Evolutionary conservation across 2,329 filamentous ascomycete genomes (phyloP).

Genomic region (Aspergillus costaricaensis): DNA sequence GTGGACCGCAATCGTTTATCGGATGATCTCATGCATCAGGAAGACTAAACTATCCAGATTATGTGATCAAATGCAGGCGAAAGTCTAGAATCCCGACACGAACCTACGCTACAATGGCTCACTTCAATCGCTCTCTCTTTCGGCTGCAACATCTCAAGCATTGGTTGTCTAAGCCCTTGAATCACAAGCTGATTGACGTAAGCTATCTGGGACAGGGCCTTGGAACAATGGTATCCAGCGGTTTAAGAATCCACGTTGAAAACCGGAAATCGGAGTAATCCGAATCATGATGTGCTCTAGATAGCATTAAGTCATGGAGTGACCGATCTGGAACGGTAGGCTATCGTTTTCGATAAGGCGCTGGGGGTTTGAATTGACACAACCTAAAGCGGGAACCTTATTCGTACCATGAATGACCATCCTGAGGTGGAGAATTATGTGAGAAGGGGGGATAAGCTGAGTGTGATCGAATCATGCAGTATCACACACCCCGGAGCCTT

Average conservation of each 20-base stretch:
- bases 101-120: not conserved
- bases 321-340: not conserved
- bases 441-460: not conserved
- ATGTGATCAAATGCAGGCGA: not conserved
- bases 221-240: not conserved
- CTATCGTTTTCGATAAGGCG: not conserved
- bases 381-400: not conserved
- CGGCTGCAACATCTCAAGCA: not conserved
- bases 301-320: not conserved
- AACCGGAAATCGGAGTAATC: not conserved
- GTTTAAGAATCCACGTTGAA: not conserved
- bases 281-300: not conserved
- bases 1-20: not conserved
- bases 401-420: not conserved
- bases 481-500: not conserved
- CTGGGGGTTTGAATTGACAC: not conserved
- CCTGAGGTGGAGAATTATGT: not conserved
- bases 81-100: not conserved
- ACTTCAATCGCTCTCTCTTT: not conserved
- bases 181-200: not conserved
- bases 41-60: not conserved
- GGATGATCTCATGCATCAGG: not conserved
- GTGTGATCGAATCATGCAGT: not conserved
- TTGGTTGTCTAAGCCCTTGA: not conserved
- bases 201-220: not conserved